Percentiles rank a stretch among this genome's conserved stretches.
Evolutionary conservation across 768 basidiomycete species (phyloP).

Genomic region (Suillus weaverae): DNA sequence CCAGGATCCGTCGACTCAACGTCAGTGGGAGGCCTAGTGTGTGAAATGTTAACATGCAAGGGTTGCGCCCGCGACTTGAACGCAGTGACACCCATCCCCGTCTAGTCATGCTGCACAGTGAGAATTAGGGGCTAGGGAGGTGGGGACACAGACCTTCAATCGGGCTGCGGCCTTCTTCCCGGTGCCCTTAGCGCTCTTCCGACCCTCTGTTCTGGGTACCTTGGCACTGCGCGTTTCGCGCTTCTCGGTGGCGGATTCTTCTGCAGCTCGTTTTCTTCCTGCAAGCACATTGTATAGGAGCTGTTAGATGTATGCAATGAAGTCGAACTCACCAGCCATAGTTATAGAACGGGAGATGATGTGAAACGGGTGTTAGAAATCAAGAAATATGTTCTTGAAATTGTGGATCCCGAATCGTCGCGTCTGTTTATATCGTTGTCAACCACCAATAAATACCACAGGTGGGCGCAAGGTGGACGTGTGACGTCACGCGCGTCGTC

Average conservation of each 20-base stretch:
- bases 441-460: slow-evolving; percentile 23
- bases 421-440: slow-evolving; percentile 15
- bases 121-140: slow-evolving; percentile 2
- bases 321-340: slow-evolving; percentile 31
- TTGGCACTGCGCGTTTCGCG: slow-evolving; percentile 50
- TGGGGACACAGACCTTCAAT: slow-evolving; percentile 43
- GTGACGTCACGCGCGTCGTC: slow-evolving; percentile 37
- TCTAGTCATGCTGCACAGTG: slow-evolving; percentile 29
- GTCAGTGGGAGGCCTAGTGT: slow-evolving; percentile 52
- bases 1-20: slow-evolving; percentile 54
- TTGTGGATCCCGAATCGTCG: slow-evolving; percentile 2
- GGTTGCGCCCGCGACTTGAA: slow-evolving; percentile 72
- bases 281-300: slow-evolving; percentile 6
- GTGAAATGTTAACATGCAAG: slow-evolving; percentile 65
- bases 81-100: slow-evolving; percentile 44
- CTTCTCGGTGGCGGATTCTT: slow-evolving; percentile 33
- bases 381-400: background rate
- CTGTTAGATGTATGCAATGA: slow-evolving; percentile 13
- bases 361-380: slow-evolving; percentile 10
- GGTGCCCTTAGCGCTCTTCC: slow-evolving; percentile 31
- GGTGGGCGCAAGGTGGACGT: slow-evolving; percentile 10
- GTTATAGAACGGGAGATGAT: background rate
- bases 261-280: slow-evolving; percentile 50
- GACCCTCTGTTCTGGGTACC: slow-evolving; percentile 45
- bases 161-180: slow-evolving; percentile 41